phyloP scores from a whole-genome alignment of 2,329 filamentous ascomycete genomes.

The Aspergillus ochraceus region DNA sequence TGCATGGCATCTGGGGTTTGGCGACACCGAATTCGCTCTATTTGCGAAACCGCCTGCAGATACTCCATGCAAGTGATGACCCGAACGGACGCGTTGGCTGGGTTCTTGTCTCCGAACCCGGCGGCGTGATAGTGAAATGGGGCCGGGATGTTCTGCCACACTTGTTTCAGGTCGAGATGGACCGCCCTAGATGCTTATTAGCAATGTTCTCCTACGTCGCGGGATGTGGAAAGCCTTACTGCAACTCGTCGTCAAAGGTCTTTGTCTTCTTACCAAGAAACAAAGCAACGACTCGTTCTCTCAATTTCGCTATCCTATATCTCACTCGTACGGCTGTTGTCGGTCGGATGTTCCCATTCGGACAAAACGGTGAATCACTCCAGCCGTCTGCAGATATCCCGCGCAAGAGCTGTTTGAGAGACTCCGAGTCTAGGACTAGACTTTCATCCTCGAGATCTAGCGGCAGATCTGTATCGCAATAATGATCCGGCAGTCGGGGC shows the following conservation, averaged over 20 bases:
- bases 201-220: not conserved
- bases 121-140: conserved; percentile 19
- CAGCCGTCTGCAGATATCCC: conserved; percentile 22
- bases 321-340: conserved; percentile 21
- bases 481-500: conserved; percentile 6
- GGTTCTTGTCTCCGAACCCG: conserved; percentile 12
- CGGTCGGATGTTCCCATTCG: conserved; percentile 14
- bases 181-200: not conserved
- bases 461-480: conserved; percentile 4
- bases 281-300: conserved; percentile 25
- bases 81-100: conserved; percentile 9
- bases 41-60: conserved; percentile 20
- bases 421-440: conserved; percentile 5
- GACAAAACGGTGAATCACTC: conserved; percentile 6
- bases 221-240: not conserved
- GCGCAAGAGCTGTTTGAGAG: conserved; percentile 11
- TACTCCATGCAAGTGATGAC: conserved; percentile 23
- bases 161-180: conserved; percentile 16
- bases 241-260: not conserved
- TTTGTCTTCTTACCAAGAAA: conserved; percentile 18
- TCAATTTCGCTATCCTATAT: conserved; percentile 19
- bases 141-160: conserved; percentile 18
- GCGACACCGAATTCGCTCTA: conserved; percentile 23
- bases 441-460: conserved; percentile 3
- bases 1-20: conserved; percentile 14